Percentiles rank a stretch among this genome's conserved stretches.
Conservation (phyloP, 176 grass and related monocot species). For the Musa troglodytarum region DNA sequence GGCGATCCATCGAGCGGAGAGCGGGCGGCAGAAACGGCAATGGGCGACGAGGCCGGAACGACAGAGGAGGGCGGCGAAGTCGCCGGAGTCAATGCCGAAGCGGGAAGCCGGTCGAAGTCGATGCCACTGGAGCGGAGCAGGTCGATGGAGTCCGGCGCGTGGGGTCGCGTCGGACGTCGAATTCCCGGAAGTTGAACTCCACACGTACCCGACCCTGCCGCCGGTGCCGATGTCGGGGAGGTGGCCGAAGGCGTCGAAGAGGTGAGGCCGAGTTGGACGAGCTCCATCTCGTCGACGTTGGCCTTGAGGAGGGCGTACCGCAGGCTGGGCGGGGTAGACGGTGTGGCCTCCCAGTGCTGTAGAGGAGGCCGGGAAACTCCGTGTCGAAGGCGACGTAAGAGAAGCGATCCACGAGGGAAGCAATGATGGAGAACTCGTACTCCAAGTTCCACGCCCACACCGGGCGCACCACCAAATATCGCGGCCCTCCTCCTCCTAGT, state of each 20-base stretch:
- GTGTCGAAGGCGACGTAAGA: neutral
- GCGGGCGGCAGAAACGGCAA: neutral
- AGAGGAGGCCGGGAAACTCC: conserved; percentile 4
- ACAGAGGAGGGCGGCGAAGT: neutral
- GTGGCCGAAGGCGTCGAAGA: neutral
- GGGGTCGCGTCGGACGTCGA: neutral
- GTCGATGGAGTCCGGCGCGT: neutral
- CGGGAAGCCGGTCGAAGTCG: neutral
- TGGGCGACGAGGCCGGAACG: neutral
- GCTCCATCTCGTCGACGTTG: neutral
- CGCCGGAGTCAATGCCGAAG: neutral
- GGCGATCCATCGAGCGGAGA: neutral
- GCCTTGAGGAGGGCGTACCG: neutral
- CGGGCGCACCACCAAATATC: neutral
- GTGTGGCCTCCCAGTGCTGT: no score
- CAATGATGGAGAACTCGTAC: neutral
- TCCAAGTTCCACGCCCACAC: neutral
- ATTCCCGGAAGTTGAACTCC: conserved; percentile 8
- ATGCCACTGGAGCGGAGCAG: neutral
- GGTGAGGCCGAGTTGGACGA: conserved; percentile 12
- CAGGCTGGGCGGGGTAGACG: neutral
- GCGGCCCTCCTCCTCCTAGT: no score
- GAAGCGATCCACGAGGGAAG: neutral
- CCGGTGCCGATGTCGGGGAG: neutral
- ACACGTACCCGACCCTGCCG: neutral